Conservation (phyloP, 1,284 basidiomycete genomes). For the Phellopilus nigrolimitatus region DNA sequence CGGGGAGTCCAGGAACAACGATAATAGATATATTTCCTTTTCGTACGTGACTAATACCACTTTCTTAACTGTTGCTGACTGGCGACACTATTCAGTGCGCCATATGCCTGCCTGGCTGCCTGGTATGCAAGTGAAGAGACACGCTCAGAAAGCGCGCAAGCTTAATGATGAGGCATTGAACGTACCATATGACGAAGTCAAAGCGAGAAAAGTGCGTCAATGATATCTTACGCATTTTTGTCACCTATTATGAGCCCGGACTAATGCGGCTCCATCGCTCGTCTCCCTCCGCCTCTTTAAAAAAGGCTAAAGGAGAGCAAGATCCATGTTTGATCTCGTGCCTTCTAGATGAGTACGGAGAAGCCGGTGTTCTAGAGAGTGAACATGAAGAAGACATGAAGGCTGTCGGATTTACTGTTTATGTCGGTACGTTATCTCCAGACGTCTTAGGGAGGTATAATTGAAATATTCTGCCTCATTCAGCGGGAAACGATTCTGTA, state of each 20-base stretch:
- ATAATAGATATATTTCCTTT: constrained; percentile 27
- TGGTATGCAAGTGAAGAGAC: constrained; percentile 5
- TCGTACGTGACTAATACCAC: constrained; percentile 6
- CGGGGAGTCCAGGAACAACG: constrained; percentile 20
- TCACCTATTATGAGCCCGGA: no score
- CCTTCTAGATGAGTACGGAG: constrained; percentile 11
- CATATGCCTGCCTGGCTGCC: constrained; percentile 15
- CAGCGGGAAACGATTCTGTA: not conserved
- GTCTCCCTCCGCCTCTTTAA: no score
- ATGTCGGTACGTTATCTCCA: no score
- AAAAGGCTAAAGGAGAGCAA: constrained; percentile 6
- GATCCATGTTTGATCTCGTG: not conserved
- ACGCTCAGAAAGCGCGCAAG: not conserved
- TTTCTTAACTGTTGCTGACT: not conserved
- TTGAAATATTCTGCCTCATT: no score
- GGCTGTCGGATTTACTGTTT: not conserved
- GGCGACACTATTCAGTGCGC: not conserved
- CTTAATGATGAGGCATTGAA: not conserved
- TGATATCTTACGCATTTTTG: no score
- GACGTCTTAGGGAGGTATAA: no score
- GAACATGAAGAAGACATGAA: constrained; percentile 13
- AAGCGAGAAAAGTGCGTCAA: constrained; percentile 3
- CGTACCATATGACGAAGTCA: constrained; percentile 5
- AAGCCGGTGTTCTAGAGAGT: not conserved
- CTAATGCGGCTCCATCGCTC: no score